These are phyloP conservation scores for Lactarius vividus DNA, from an alignment of 768 basidiomycete genomes.

Conservation along the genomic window DNA sequence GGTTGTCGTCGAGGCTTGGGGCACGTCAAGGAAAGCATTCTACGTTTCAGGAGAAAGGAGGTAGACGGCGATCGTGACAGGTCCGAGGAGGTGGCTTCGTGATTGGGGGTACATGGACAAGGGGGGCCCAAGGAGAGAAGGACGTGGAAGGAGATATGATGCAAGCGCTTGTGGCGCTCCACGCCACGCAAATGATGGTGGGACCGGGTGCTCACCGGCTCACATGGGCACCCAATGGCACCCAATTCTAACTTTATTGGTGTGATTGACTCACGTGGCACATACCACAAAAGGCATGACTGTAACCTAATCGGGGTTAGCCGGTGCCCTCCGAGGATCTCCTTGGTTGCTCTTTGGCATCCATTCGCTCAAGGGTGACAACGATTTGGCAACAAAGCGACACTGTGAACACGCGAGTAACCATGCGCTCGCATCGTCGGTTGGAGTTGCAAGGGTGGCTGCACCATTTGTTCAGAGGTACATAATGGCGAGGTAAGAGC, in stretches of 20 bases:
- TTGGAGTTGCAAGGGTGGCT: not conserved
- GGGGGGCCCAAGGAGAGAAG: conserved; percentile 3
- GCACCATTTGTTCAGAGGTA: not conserved
- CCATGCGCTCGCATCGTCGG: not conserved
- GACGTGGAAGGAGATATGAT: conserved; percentile 17
- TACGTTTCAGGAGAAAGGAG: not conserved
- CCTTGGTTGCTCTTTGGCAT: not conserved
- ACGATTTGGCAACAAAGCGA: not conserved
- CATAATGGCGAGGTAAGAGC: no score
- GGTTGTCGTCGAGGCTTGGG: not conserved
- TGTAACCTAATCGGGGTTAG: conserved; percentile 27
- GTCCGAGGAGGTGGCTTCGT: conserved; percentile 12
- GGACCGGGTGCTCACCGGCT: conserved; percentile 2
- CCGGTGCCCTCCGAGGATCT: conserved; percentile 7
- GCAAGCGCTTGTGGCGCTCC: conserved; percentile 23
- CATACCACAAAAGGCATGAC: conserved; percentile 24
- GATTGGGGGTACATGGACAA: conserved; percentile 1
- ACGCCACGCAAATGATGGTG: conserved; percentile 19
- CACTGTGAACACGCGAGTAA: not conserved
- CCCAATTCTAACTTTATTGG: not conserved
- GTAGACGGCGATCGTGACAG: not conserved
- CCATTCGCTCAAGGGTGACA: not conserved
- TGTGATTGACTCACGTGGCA: conserved; percentile 9
- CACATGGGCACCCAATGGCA: not conserved
- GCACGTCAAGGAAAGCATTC: not conserved